Base-by-base conservation (phyloP, 2,329 filamentous ascomycete species). In the Ophiostoma ips region DNA sequence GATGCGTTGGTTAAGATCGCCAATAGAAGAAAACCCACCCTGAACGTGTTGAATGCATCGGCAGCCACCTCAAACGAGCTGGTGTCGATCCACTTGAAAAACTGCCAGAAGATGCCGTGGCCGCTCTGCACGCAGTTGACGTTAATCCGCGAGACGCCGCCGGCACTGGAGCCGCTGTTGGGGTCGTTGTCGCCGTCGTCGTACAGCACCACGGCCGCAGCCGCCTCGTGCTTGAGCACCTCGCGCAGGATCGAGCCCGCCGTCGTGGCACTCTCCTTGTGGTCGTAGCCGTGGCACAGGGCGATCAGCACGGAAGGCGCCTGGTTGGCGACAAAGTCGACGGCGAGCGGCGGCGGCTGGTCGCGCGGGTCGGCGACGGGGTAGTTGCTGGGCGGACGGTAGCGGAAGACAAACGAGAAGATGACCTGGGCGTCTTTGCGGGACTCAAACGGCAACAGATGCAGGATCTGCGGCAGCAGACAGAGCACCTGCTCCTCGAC, bases 31-130 rank as follows among this genome's bases (percentile, higher is more conserved):
- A 33, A 30, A 57, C 77, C 60, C 75, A 95, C 87, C 64, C 90
- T 78, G 67, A 98, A 98, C 5, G 90, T 96, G 52, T 89, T 95
- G 65, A 98, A 98, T 1, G 92, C 90, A 71, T 98, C 92, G 31
- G 92, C 90, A 59, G 88, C 89, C 57, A 96, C 87, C 70, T 98
- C 92, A 61, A 98, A 98, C 30, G 85, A 89, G 58, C 88, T 87
- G 67, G 87, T 87, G 68, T 96, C 89, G 60, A 98, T 94, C 87
- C 90, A 98, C 54, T 84, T 80, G 62, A 98, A 96, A 68, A 96
- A 96, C 44, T 79, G 83, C 92, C 92, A 98, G 64, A 98, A 95
- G 2, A 95, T 80, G 3, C 90, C 90, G 41, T 80, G 76, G 12
- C 89, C 89, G 44, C 77, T 83, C 59, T 92, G 84, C 33, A 77